Conservation (phyloP, 2,329 filamentous ascomycete species). For the Penicillium verrucosum region DNA sequence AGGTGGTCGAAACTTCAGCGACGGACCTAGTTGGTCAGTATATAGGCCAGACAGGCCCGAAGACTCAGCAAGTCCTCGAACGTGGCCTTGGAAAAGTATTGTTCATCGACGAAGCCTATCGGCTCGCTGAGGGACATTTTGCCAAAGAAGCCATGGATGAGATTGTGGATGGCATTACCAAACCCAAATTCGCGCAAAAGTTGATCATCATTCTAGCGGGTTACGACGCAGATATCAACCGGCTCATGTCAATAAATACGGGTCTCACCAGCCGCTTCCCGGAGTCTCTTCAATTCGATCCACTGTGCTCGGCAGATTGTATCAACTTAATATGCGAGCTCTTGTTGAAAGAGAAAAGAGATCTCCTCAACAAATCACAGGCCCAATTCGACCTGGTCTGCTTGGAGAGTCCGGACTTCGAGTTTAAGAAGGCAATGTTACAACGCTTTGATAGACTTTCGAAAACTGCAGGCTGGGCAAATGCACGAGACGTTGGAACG, state of each 20-base stretch:
- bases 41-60: constrained; percentile 67
- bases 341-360: constrained; percentile 20
- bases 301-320: constrained; percentile 46
- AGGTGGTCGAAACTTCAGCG: constrained; percentile 65
- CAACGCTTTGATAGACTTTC: constrained; percentile 44
- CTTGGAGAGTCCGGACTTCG: not conserved
- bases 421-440: constrained; percentile 1
- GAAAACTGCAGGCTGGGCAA: constrained; percentile 56
- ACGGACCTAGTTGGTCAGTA: constrained; percentile 67
- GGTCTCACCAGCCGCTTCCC: constrained; percentile 65
- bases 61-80: constrained; percentile 60
- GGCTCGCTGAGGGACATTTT: constrained; percentile 57
- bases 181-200: constrained; percentile 57
- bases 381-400: not conserved
- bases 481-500: constrained; percentile 59
- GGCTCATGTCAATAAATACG: constrained; percentile 58
- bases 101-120: constrained; percentile 71
- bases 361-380: not conserved
- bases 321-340: constrained; percentile 43
- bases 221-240: constrained; percentile 65
- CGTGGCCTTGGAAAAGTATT: constrained; percentile 63
- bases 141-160: constrained; percentile 56
- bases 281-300: constrained; percentile 56
- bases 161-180: constrained; percentile 52
- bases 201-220: constrained; percentile 67